Base-by-base conservation (phyloP, 2,329 filamentous ascomycete species). In the Xylaria sp. region DNA sequence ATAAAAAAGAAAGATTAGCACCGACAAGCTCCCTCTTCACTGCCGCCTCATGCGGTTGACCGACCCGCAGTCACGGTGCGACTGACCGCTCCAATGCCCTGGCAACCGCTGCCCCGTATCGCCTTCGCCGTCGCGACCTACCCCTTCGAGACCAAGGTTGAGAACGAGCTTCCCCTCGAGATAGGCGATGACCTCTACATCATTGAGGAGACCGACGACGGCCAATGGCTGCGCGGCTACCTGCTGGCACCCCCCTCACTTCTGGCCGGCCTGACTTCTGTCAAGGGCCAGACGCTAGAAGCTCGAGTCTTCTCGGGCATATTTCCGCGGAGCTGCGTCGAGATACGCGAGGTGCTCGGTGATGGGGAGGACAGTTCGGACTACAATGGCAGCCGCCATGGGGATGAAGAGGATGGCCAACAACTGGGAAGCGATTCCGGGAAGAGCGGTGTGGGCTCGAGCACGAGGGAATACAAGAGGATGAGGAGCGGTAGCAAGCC, bases 151-250 rank as follows among this genome's bases (percentile, higher is more conserved):
- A 90, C 94, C 56, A 88, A 90, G 56, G 88, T 88, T 62, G 86
- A 92, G 49, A 90, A 92, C 71, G 94, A 99, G 74, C 86, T 99
- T 18, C 94, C 95, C 8, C 88, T 99, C 71, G 92, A 99, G 74
- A 91, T 99, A 61, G 94, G 94, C 72, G 94, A 99, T 82, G 94
- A 99, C 76, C 81, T 99, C 61, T 99, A 99, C 76, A 95, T 99
- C 63, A 97, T 99, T 70, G 93, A 97, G 75, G 91, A 97, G 75
- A 95, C 93, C 38, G 89, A 91, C 19, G 86, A 96, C 74, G 90
- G 89, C 66, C 85, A 91, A 71, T 99, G 94, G 95, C 89, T 93
- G 74, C 88, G 94, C 50, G 94, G 94, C 54, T 99, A 99, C 74
- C 82, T 99, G 56, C 89, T 99, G 63, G 92, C 94, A 60, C 93